phyloP scores from a whole-genome alignment of 176 grass and related monocot species.

The Paspalum notatum region DNA sequence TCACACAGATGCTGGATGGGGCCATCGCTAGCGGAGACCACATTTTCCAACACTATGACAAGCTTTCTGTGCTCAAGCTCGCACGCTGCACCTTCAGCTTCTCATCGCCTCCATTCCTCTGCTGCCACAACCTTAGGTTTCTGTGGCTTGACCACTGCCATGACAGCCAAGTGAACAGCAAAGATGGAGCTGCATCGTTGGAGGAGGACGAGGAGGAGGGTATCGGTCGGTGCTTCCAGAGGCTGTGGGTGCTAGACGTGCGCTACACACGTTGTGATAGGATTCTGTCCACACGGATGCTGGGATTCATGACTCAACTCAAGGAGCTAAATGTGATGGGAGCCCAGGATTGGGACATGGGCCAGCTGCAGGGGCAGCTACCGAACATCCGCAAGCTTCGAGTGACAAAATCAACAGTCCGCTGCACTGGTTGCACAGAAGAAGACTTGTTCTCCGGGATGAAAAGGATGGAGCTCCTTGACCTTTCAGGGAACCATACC shows the following conservation, averaged over 20 bases:
- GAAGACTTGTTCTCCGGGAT: not conserved
- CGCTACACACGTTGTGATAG: not conserved
- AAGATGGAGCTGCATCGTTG: not conserved
- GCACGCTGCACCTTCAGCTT: not conserved
- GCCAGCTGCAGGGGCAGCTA: not conserved
- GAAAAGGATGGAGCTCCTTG: not conserved
- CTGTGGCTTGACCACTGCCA: not conserved
- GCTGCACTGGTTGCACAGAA: not conserved
- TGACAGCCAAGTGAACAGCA: not conserved
- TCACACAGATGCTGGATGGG: too few species aligned
- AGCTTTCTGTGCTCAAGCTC: too few species aligned
- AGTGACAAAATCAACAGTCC: not conserved
- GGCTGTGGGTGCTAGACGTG: not conserved
- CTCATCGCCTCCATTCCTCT: not conserved
- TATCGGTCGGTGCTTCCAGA: not conserved
- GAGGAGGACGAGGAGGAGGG: too few species aligned
- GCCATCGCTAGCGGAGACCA: too few species aligned
- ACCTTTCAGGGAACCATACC: too few species aligned
- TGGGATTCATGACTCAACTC: not conserved
- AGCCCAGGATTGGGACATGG: not conserved
- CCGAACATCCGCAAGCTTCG: slow-evolving; percentile 14
- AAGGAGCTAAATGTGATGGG: not conserved
- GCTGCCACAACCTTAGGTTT: not conserved
- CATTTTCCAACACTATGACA: too few species aligned
- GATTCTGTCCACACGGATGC: not conserved